A percentile compares a stretch with the other conserved stretches of the same genome.
Evolutionary conservation across 2,329 filamentous ascomycete species (phyloP).

Genomic region (Helotiales sp.): DNA sequence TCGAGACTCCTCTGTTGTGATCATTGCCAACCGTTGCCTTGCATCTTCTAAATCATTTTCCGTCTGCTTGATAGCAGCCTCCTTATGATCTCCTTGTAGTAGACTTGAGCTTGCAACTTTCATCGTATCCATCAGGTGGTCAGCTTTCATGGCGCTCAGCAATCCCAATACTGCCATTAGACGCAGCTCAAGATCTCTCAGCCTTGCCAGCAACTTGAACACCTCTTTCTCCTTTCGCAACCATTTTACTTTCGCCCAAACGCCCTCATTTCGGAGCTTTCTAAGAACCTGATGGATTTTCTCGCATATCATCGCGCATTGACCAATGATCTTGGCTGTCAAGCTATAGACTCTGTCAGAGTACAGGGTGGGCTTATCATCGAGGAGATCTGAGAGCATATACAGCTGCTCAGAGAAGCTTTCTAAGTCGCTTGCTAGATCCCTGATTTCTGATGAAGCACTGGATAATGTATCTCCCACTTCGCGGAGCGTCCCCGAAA

Average conservation of each 20-base stretch:
- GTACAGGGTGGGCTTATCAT: constrained; percentile 15
- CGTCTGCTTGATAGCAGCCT: constrained; percentile 7
- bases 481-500: constrained; percentile 21
- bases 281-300: constrained; percentile 20
- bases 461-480: constrained; percentile 19
- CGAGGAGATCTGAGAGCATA: constrained; percentile 14
- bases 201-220: constrained; percentile 18
- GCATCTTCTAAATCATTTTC: constrained; percentile 12
- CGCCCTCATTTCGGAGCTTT: constrained; percentile 13
- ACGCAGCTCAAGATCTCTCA: constrained; percentile 23
- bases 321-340: constrained; percentile 22
- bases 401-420: constrained; percentile 18
- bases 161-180: constrained; percentile 19
- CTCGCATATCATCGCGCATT: constrained; percentile 22
- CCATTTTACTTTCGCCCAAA: constrained; percentile 21
- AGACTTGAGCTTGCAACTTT: constrained; percentile 15
- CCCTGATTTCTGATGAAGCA: constrained; percentile 22
- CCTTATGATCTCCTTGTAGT: neutral
- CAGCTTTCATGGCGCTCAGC: constrained; percentile 16
- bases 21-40: constrained; percentile 8
- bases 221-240: constrained; percentile 25
- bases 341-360: constrained; percentile 19
- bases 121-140: constrained; percentile 20
- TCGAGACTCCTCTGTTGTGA: neutral
- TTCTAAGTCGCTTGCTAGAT: constrained; percentile 21